phyloP scores from a whole-genome alignment of 768 basidiomycete genomes.

The Amanita phalloides region DNA sequence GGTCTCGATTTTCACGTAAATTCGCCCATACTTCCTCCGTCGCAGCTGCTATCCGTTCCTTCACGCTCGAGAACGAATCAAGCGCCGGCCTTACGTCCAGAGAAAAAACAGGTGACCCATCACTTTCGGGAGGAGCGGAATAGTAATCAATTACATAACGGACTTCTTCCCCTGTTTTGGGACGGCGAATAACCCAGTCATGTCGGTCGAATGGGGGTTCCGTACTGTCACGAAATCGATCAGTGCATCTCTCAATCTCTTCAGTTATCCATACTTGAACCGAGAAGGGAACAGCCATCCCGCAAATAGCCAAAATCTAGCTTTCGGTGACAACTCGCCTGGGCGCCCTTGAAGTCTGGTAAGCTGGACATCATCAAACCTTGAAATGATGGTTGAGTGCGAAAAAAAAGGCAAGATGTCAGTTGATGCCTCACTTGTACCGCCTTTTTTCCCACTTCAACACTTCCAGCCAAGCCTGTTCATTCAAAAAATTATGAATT shows the following conservation, averaged over 20 bases:
- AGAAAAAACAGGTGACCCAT: conserved; percentile 91
- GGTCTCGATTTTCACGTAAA: conserved; percentile 23
- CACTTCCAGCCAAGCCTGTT: conserved; percentile 93
- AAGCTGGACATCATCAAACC: conserved; percentile 61
- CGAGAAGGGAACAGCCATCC: conserved; percentile 83
- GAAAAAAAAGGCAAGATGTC: background rate
- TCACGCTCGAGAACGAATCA: conserved; percentile 71
- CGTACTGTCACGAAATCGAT: conserved; percentile 33
- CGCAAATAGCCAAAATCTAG: conserved; percentile 74
- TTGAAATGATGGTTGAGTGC: conserved; percentile 16
- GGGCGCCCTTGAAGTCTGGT: conserved; percentile 84
- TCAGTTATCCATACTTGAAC: conserved; percentile 63
- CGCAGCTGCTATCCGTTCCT: conserved; percentile 59
- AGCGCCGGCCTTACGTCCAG: conserved; percentile 94
- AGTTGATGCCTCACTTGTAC: conserved; percentile 37
- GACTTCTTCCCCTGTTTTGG: conserved; percentile 68
- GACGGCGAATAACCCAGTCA: conserved; percentile 90
- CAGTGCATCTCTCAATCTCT: background rate
- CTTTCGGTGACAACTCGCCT: conserved; percentile 91
- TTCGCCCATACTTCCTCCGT: conserved; percentile 58
- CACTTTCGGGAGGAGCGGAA: conserved; percentile 77
- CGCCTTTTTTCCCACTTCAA: conserved; percentile 79
- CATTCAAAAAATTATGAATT: conserved; percentile 97
- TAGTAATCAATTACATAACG: conserved; percentile 99
- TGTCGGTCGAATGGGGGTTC: conserved; percentile 97